These are phyloP conservation scores for Gymnopus androsaceus DNA, from an alignment of 1,284 basidiomycete species.

Conservation along the genomic window DNA sequence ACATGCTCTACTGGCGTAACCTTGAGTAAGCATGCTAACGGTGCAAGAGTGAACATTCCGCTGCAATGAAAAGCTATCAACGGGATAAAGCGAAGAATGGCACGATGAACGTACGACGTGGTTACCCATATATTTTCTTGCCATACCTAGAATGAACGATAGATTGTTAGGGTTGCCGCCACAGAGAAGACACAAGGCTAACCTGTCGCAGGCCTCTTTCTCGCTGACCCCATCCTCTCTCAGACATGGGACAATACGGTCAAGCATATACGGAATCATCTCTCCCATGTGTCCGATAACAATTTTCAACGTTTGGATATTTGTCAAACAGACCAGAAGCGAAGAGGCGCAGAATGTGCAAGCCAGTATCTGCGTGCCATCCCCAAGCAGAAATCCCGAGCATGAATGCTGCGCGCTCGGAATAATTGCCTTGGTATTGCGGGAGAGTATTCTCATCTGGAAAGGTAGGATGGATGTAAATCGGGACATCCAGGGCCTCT, in stretches of 20 bases:
- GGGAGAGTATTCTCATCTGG: background rate
- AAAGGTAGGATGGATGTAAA: constrained; percentile 3
- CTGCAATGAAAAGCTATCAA: no score
- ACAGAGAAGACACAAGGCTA: background rate
- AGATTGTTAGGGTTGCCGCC: no score
- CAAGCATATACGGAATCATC: background rate
- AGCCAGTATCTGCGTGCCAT: constrained; percentile 5
- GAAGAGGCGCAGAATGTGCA: background rate
- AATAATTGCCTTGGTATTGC: constrained; percentile 5
- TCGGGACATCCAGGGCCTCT: constrained; percentile 4
- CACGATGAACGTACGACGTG: no score
- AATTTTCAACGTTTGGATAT: constrained; percentile 1
- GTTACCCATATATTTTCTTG: constrained; percentile 9
- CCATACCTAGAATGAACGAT: constrained; percentile 9
- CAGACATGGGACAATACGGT: constrained; percentile 5
- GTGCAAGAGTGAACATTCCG: constrained; percentile 4
- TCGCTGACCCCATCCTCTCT: background rate
- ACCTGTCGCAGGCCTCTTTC: constrained; percentile 2
- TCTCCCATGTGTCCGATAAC: constrained; percentile 7
- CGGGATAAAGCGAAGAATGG: no score
- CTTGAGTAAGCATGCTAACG: constrained; percentile 1
- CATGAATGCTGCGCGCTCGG: background rate
- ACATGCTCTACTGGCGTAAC: background rate
- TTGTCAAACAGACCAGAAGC: constrained; percentile 2
- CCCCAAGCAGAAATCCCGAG: constrained; percentile 6